Base-by-base conservation (phyloP, 306 rosid genomes). In the Prunus mume region DNA sequence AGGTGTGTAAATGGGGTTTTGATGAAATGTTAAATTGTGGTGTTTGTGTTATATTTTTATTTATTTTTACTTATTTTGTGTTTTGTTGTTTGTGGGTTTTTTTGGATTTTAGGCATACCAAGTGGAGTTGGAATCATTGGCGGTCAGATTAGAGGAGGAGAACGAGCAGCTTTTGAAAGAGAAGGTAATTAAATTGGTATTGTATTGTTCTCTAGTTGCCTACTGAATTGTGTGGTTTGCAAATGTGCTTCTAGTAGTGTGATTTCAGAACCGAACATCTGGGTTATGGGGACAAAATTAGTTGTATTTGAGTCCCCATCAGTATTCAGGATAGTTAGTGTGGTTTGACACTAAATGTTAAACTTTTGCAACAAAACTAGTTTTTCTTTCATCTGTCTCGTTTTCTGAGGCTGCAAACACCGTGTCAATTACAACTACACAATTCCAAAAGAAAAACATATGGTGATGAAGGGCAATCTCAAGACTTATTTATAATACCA, bases 101-200 rank as follows among this genome's bases (percentile, higher is more conserved):
- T 72, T 58, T 73, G 43, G 50, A 72, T 68, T 86, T 66, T 75
- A 91, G 98, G 99, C 99, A 43, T 90, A 95, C 72, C 97, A 95
- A 83, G 91, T 82, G 28, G 99, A 95, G 76, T 82, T 95, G 82
- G 99, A 95, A 83, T 73, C 96, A 0, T 78, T 95, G 81, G 92
- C 90, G 2, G 89, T 89, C 76, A 89, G 76, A 45, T 86, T 95
- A 51, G 93, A 90, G 89, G 97, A 90, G 80, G 97, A 95, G 83
- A 87, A 90, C 65, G 92, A 87, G 78, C 85, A 10, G 84, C 85
- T 95, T 61, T 54, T 89, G 86, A 89, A 86, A 84, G 97, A 95
- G 81, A 88, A 90, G 99, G 98, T 92, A 83, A 27, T 72, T 9
- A 14, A 20, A 72, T 69, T 76, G 6, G 14, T 62, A 14, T 25